Percentiles rank a stretch among this genome's conserved stretches.
phyloP scores from a whole-genome alignment of 2,329 filamentous ascomycete genomes.

The Trichoderma pleuroti region DNA sequence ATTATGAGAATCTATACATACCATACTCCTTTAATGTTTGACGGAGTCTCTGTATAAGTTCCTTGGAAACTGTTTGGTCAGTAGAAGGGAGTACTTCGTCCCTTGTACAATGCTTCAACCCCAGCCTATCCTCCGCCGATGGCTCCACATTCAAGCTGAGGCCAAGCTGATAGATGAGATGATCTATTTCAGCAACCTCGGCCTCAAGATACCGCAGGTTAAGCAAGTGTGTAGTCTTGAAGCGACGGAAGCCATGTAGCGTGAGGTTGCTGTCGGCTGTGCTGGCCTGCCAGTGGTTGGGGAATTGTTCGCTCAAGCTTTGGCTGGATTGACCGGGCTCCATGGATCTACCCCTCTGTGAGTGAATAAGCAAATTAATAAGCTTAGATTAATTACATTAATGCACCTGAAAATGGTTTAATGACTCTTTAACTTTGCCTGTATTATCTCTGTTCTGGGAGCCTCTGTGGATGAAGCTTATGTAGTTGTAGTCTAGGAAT shows the following conservation, averaged over 20 bases:
- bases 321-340: background rate
- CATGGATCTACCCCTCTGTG: background rate
- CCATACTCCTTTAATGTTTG: background rate
- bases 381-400: rapidly evolving
- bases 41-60: background rate
- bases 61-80: background rate
- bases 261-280: background rate
- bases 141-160: background rate
- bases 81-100: background rate
- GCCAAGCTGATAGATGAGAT: background rate
- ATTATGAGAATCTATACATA: background rate
- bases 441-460: background rate
- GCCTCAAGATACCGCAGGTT: background rate
- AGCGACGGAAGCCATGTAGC: background rate
- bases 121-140: background rate
- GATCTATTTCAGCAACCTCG: background rate
- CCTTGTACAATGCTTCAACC: background rate
- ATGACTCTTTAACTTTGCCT: background rate
- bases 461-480: background rate
- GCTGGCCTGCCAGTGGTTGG: background rate
- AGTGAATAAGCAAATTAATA: background rate
- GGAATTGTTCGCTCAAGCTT: background rate
- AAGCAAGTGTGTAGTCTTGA: background rate
- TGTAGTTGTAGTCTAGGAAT: background rate
- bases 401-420: background rate